Evolutionary conservation across 768 basidiomycete species (phyloP), one percentile per base, ranked within the genome.

Genomic region (Tulasnella sp.): DNA sequence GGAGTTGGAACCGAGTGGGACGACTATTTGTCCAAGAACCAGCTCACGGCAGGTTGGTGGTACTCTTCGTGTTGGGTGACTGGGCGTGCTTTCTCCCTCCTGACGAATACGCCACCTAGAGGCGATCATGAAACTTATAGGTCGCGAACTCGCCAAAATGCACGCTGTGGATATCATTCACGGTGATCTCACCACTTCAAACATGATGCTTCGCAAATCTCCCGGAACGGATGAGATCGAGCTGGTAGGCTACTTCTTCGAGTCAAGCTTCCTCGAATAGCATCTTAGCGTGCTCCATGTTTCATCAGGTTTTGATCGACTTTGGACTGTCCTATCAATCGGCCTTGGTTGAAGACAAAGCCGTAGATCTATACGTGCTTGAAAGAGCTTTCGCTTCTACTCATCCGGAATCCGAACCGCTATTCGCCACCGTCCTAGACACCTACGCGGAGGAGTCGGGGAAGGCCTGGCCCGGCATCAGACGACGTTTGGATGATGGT

Each of bases 321-420:
- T 99, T 99, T 84, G 98, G 98, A 0, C 90, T 99, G 0, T 92
- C 96, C 1, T 96, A 92, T 82, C 90, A 91, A 37, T 97, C 96
- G 0, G 88, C 88, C 6, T 89, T 96, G 9, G 90, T 93, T 11
- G 98, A 99, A 86, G 95, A 98, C 86, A 97, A 97, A 83, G 97
- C 98, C 0, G 98, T 99, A 7, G 98, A 99, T 85, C 90, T 99
- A 1, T 99, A 98, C 85, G 98, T 99, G 22, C 90, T 99, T 44
- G 98, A 99, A 86, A 91, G 98, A 41, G 97, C 98, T 0, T 98
- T 99, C 85, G 87, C 93, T 0, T 98, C 96, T 0, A 99, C 97
- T 0, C 98, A 99, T 86, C 98, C 98, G 0, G 91, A 93, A 46
- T 94, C 95, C 3, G 94, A 94, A 85, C 90, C 89, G 0, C 86